Evolutionary conservation across 2,329 filamentous ascomycete genomes (phyloP).

Genomic region (Clonostachys solani): DNA sequence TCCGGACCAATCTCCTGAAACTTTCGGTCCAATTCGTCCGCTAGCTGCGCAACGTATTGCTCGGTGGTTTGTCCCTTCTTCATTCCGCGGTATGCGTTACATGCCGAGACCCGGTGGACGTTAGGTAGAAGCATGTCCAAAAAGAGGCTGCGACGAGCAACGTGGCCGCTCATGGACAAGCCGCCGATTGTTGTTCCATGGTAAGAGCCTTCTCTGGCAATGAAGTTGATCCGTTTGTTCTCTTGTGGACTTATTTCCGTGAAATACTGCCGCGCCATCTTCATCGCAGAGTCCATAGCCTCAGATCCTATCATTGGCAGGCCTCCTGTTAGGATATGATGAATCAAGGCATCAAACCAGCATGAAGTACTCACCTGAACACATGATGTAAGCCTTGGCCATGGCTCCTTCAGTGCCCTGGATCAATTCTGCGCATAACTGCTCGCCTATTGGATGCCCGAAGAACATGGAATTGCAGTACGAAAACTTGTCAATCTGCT

Average conservation of each 20-base stretch:
- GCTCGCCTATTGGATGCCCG: slow-evolving; percentile 12
- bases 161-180: slow-evolving; percentile 59
- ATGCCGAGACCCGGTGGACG: slow-evolving; percentile 57
- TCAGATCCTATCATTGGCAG: slow-evolving; percentile 38
- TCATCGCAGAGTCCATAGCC: slow-evolving; percentile 39
- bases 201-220: slow-evolving; percentile 64
- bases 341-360: neutral
- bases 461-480: slow-evolving; percentile 13
- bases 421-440: slow-evolving; percentile 15
- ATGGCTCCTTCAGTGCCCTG: slow-evolving; percentile 22
- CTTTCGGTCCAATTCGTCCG: slow-evolving; percentile 60
- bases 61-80: slow-evolving; percentile 43
- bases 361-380: slow-evolving; percentile 19
- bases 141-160: slow-evolving; percentile 53
- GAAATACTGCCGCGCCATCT: slow-evolving; percentile 40
- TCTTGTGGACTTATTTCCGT: slow-evolving; percentile 38
- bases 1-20: slow-evolving; percentile 60
- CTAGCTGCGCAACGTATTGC: slow-evolving; percentile 56
- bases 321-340: neutral
- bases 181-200: slow-evolving; percentile 69
- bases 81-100: slow-evolving; percentile 58
- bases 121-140: slow-evolving; percentile 54
- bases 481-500: slow-evolving; percentile 11
- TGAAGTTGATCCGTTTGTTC: slow-evolving; percentile 56
- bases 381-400: slow-evolving; percentile 25